These are phyloP conservation scores for Pythium folliculosum DNA, from an alignment of 352 stramenopile genomes.

Conservation along the genomic window DNA sequence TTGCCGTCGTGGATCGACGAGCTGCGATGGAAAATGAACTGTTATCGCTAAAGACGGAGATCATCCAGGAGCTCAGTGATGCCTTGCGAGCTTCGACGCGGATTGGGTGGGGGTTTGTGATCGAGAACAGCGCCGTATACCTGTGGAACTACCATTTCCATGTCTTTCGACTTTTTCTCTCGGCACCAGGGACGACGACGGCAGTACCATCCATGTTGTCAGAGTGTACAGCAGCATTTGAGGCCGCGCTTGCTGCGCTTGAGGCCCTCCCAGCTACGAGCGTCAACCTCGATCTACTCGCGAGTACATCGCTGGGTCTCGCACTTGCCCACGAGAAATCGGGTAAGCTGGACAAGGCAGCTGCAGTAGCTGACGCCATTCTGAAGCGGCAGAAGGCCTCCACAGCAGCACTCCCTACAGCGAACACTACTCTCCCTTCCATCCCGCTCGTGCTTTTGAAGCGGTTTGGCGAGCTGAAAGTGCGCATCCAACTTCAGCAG, in stretches of 20 bases:
- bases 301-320: constrained; percentile 52
- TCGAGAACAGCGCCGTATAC: constrained; percentile 86
- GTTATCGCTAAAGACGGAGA: constrained; percentile 43
- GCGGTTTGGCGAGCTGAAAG: constrained; percentile 68
- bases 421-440: neutral
- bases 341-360: constrained; percentile 48
- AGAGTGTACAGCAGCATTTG: constrained; percentile 65
- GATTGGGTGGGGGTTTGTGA: constrained; percentile 59
- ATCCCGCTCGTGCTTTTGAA: constrained; percentile 51
- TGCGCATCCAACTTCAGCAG: constrained; percentile 58
- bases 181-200: neutral
- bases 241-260: constrained; percentile 51
- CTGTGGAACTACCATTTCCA: constrained; percentile 94
- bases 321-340: constrained; percentile 53
- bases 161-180: constrained; percentile 58
- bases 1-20: neutral
- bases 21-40: constrained; percentile 27
- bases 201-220: constrained; percentile 39
- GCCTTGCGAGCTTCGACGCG: constrained; percentile 38
- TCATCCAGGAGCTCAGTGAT: constrained; percentile 42
- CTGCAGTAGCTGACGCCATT: constrained; percentile 50
- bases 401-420: neutral
- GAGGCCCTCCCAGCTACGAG: constrained; percentile 26
- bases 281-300: constrained; percentile 49
- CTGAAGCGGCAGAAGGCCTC: constrained; percentile 49